A percentile compares a stretch with the other conserved stretches of the same genome.
phyloP scores from a whole-genome alignment of 75 land plant species.

The Isoetes taiwanensis region DNA sequence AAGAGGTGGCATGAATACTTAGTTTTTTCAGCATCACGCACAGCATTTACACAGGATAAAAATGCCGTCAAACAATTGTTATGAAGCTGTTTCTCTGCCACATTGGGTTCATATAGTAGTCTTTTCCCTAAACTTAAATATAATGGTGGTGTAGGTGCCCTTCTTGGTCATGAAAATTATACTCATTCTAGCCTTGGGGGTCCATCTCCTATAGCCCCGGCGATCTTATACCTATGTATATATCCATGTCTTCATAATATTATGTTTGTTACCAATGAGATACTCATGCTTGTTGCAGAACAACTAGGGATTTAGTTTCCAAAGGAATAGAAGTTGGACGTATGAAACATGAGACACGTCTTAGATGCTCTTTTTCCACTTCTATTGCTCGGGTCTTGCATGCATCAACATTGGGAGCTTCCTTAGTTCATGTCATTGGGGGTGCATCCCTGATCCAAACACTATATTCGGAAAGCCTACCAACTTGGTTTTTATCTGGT shows the following conservation, averaged over 20 bases:
- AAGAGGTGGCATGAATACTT: conserved; percentile 81
- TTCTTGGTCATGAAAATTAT: conserved; percentile 68
- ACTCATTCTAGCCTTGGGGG: conserved; percentile 38
- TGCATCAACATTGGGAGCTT: conserved; percentile 71
- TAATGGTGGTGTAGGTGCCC: conserved; percentile 75
- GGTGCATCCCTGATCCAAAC: conserved; percentile 45
- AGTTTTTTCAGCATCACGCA: conserved; percentile 52
- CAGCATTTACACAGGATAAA: conserved; percentile 69
- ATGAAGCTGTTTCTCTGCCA: conserved; percentile 62
- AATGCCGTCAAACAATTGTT: conserved; percentile 69
- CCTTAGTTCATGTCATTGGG: conserved; percentile 60
- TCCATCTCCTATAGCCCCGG: conserved; percentile 60
- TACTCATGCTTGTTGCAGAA: conserved; percentile 50
- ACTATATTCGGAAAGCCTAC: conserved; percentile 55
- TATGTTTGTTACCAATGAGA: conserved; percentile 53
- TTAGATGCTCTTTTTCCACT: conserved; percentile 39
- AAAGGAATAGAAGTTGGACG: conserved; percentile 12
- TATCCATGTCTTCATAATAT: conserved; percentile 47
- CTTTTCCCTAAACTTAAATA: conserved; percentile 25
- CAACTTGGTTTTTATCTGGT: conserved; percentile 73
- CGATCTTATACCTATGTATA: conserved; percentile 62
- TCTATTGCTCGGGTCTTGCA: conserved; percentile 42
- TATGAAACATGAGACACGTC: no score
- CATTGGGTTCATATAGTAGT: conserved; percentile 34
- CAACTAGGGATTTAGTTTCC: conserved; percentile 46